These are phyloP conservation scores for Serendipita vermifera DNA, from an alignment of 768 basidiomycete species.

Conservation along the genomic window DNA sequence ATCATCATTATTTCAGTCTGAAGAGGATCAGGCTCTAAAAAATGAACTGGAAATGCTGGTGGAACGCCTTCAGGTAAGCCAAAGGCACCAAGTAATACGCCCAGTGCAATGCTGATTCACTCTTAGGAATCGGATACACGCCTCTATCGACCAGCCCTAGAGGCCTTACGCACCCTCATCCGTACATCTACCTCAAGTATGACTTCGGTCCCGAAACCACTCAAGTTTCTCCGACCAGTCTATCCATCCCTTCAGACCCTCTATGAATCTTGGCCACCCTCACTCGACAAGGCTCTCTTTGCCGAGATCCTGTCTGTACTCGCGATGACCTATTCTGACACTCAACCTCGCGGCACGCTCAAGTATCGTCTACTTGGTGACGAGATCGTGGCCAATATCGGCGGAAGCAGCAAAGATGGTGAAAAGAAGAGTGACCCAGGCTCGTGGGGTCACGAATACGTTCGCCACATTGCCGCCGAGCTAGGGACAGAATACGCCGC, in stretches of 20 bases:
- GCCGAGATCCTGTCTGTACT: constrained; percentile 96
- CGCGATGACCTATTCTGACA: constrained; percentile 99
- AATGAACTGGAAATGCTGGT: constrained; percentile 94
- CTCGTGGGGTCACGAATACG: constrained; percentile 99
- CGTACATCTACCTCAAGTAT: constrained; percentile 95
- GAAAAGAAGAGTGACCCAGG: constrained; percentile 76
- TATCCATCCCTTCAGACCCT: constrained; percentile 76
- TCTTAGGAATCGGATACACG: constrained; percentile 72
- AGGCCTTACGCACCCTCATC: constrained; percentile 86
- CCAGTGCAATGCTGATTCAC: neutral
- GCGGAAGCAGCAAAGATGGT: constrained; percentile 45
- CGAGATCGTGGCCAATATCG: constrained; percentile 38
- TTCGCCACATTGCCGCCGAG: constrained; percentile 91
- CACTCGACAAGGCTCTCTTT: constrained; percentile 69
- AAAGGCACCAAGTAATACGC: no score
- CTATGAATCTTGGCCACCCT: constrained; percentile 68
- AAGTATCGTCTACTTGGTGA: constrained; percentile 79
- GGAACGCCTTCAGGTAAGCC: constrained; percentile 73
- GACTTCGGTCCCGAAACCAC: constrained; percentile 97
- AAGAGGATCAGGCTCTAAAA: constrained; percentile 89
- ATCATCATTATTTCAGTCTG: constrained; percentile 42
- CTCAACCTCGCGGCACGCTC: constrained; percentile 89
- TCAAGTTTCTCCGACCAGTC: constrained; percentile 93
- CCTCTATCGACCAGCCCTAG: constrained; percentile 80
- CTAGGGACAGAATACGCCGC: constrained; percentile 81